A percentile compares a stretch with the other conserved stretches of the same genome.
phyloP scores from a whole-genome alignment of 2,329 filamentous ascomycete species.

The Escovopsis weberi region DNA sequence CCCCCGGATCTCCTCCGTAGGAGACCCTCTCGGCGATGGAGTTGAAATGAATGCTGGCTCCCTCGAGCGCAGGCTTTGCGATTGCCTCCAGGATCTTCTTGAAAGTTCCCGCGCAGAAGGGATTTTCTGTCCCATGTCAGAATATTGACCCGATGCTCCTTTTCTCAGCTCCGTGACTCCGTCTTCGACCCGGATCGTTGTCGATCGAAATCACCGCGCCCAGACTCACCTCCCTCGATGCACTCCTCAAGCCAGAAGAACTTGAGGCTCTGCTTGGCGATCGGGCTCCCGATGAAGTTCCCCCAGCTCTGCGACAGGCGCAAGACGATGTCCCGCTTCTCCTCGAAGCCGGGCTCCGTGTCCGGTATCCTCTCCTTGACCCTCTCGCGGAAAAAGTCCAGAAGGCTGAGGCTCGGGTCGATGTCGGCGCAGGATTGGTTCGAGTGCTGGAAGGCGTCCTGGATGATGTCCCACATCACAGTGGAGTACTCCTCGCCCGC shows the following conservation, averaged over 20 bases:
- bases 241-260: conserved; percentile 70
- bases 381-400: conserved; percentile 37
- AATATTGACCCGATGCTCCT: too few relatives aligned
- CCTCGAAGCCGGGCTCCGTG: conserved; percentile 23
- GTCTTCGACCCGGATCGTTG: neutral
- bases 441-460: conserved; percentile 52
- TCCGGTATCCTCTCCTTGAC: conserved; percentile 32
- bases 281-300: conserved; percentile 51
- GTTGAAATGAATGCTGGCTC: conserved; percentile 38
- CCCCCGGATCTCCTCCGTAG: conserved; percentile 7
- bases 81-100: conserved; percentile 43
- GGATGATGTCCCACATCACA: conserved; percentile 53
- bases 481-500: conserved; percentile 34
- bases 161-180: neutral
- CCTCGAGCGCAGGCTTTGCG: conserved; percentile 38
- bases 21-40: conserved; percentile 32
- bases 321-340: conserved; percentile 28
- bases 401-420: conserved; percentile 30
- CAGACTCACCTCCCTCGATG: conserved; percentile 47
- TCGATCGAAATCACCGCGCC: too few relatives aligned
- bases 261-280: conserved; percentile 52
- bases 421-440: conserved; percentile 40
- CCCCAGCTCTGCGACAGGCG: conserved; percentile 54
- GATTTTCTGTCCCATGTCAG: conserved; percentile 31
- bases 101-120: conserved; percentile 47